Base-by-base conservation (phyloP, 495 filamentous ascomycete species). In the Parachaetomium inaequale region DNA sequence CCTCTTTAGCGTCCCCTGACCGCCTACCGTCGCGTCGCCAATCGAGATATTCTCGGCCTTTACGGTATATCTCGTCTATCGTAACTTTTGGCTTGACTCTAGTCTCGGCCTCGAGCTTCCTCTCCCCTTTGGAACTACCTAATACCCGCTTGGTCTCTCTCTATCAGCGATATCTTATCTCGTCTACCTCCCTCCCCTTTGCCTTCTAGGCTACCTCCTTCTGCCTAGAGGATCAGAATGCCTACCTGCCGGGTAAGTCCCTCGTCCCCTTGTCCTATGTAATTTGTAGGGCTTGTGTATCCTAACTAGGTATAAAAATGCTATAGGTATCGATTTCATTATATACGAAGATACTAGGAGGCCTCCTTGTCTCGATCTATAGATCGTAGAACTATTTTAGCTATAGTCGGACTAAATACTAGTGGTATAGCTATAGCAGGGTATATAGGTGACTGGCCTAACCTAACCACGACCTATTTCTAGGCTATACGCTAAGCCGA, bases 291-390 rank as follows among this genome's bases (percentile, higher is more conserved):
- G 42, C 53, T 25, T 53, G 34, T 45, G 23, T 32, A 58, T 52
- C 47, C 54, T 63, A 21, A 63, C 61, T 19, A 63, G 54, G 52
- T 32, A 63, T 21, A 40, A 58, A 63, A 63, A 31, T 63, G 45
- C 61, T 29, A 31, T 31, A 63, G 61, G 61, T 58, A 63, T 58
- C 53, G 61, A 45, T 53, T 42, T 47, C 54, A 46, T 55, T 15
- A 40, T 31, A 58, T 58, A 19, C 32, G 14, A 46, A 63, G 54
- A 63, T 17, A 52, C 26, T 4, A 40, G 47, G 61, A 63, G 61
- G 53, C 45, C 54, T 56, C 32, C 38, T 62, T 34, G 32, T 34
- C 59, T 62, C 50, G 47, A 50, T 46, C 8, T 55, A n/a, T 38
- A 34, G 49, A 55, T 61, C 50, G 51, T 19, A 55, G 36, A 62